Conservation (phyloP, 1,139 yeast genomes). For the Diutina pseudorugosa region DNA sequence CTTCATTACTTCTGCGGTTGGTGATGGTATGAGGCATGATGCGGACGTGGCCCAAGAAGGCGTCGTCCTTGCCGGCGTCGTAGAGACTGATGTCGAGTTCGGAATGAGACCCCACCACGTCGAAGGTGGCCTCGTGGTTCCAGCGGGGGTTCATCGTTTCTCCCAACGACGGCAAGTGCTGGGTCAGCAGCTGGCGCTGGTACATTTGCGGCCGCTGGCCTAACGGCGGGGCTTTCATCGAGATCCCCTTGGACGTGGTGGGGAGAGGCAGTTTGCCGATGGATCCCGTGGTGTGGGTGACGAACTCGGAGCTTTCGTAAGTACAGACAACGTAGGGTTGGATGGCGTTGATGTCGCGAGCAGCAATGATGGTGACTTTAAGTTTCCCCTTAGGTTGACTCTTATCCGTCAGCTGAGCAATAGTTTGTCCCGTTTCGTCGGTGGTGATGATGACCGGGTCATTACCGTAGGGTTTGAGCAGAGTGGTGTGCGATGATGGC, state of each 20-base stretch:
- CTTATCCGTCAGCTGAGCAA: constrained; percentile 11
- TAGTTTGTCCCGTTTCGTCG: constrained; percentile 31
- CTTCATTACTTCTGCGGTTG: constrained; percentile 25
- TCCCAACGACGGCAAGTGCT: constrained; percentile 30
- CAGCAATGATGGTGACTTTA: constrained; percentile 70
- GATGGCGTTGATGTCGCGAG: constrained; percentile 50
- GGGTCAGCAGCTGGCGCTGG: constrained; percentile 57
- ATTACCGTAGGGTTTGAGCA: neutral
- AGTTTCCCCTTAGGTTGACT: constrained; percentile 68
- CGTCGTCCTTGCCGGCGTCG: constrained; percentile 72
- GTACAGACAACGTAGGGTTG: constrained; percentile 91
- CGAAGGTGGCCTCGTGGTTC: constrained; percentile 88
- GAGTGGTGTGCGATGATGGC: constrained; percentile 1
- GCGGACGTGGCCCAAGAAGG: constrained; percentile 76
- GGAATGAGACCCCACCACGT: constrained; percentile 73
- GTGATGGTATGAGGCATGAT: constrained; percentile 50
- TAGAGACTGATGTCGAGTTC: constrained; percentile 81
- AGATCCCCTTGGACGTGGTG: neutral
- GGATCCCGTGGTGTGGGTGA: constrained; percentile 69
- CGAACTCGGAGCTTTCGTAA: constrained; percentile 84
- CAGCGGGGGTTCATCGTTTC: constrained; percentile 61
- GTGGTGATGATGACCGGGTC: constrained; percentile 32
- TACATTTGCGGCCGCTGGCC: constrained; percentile 31
- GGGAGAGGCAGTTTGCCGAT: constrained; percentile 28
- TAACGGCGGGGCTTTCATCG: neutral